Percentiles rank a stretch among this genome's conserved stretches.
Evolutionary conservation across 768 basidiomycete genomes (phyloP).

Genomic region (Bullera alba): DNA sequence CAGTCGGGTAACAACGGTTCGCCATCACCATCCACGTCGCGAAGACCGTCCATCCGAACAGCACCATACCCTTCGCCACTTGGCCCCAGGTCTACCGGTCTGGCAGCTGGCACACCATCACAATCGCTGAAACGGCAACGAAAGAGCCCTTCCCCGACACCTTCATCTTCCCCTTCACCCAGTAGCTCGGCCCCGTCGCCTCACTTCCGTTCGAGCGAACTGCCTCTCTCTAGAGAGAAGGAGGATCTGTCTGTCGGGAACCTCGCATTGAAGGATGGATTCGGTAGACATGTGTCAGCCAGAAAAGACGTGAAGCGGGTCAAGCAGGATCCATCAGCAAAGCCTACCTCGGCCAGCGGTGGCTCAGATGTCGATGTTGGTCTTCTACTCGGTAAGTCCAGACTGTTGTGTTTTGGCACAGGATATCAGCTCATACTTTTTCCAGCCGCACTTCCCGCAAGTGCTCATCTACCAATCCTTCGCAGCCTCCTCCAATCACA

Average conservation of each 20-base stretch:
- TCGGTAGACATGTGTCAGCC: not conserved
- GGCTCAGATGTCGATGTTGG: constrained; percentile 28
- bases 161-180: constrained; percentile 19
- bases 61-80: constrained; percentile 4
- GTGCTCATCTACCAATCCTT: constrained; percentile 31
- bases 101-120: not conserved
- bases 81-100: not conserved
- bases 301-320: constrained; percentile 6
- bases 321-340: not conserved
- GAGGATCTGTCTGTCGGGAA: constrained; percentile 22
- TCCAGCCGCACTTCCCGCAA: constrained; percentile 29
- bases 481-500: constrained; percentile 19
- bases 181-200: constrained; percentile 9
- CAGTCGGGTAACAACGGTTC: no score
- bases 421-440: not conserved
- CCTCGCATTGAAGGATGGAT: constrained; percentile 15
- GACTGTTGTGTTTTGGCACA: no score
- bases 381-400: constrained; percentile 30
- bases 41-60: no score
- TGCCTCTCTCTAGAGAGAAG: constrained; percentile 3
- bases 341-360: not conserved
- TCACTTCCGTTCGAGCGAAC: not conserved
- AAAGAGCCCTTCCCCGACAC: constrained; percentile 18
- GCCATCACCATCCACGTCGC: no score
- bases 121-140: constrained; percentile 20